These are phyloP conservation scores for Trichoderma sp. DNA, from an alignment of 2,329 filamentous ascomycete genomes.

Conservation along the genomic window DNA sequence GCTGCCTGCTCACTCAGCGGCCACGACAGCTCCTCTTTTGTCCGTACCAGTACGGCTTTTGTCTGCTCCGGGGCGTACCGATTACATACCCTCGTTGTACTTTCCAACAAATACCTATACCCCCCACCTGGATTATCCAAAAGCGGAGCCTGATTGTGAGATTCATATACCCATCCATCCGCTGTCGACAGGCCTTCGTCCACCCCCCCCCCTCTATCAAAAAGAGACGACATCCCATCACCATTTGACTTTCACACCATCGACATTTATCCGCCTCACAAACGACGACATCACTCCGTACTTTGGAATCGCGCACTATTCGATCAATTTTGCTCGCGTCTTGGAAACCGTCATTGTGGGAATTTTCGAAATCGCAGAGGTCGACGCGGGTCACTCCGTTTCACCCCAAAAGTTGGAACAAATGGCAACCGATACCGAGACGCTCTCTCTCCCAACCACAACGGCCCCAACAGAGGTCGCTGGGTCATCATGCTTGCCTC, in stretches of 20 bases:
- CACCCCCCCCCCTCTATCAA: constrained; percentile 14
- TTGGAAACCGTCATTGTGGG: not conserved
- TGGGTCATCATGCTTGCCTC: constrained; percentile 32
- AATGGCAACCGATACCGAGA: constrained; percentile 41
- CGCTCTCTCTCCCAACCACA: constrained; percentile 37
- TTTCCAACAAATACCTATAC: not conserved
- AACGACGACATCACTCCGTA: not conserved
- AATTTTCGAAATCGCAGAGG: not conserved
- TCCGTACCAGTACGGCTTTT: constrained; percentile 4
- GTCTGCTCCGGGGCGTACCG: constrained; percentile 9
- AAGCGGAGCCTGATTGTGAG: constrained; percentile 23
- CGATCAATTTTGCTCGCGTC: not conserved
- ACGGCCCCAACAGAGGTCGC: constrained; percentile 38
- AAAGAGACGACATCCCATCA: constrained; percentile 22
- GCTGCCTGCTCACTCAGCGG: constrained; percentile 17
- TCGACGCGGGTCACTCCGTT: not conserved
- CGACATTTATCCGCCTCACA: not conserved
- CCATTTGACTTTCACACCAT: not conserved
- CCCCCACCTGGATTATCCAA: constrained; percentile 21
- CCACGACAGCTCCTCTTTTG: constrained; percentile 9
- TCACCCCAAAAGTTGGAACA: not conserved
- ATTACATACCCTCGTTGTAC: constrained; percentile 17
- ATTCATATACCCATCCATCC: constrained; percentile 23
- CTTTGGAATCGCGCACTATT: not conserved
- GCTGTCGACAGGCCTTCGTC: constrained; percentile 14